Evolutionary conservation across 257 asterid species (phyloP), one percentile per base, ranked within the genome.

Genomic region (Lavandula angustifolia): DNA sequence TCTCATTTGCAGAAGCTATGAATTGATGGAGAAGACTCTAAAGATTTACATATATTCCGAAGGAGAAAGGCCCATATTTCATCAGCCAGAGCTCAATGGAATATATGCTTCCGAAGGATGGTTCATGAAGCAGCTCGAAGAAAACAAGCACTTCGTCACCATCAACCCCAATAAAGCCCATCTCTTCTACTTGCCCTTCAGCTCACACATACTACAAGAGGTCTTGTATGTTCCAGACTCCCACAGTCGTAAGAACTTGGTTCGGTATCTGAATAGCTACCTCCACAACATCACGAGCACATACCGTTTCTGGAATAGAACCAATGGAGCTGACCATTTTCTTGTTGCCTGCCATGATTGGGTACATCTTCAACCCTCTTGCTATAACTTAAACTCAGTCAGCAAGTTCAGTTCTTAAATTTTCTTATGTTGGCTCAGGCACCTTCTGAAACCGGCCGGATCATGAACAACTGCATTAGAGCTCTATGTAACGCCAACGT

Each of bases 261-360:
- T 79, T 37, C 74, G 60, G 40, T 79, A 81, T 65, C 64, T 87
- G 66, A 75, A 65, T 41, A 74, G 75, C 67, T 89, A 85, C 71
- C 79, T 85, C 57, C 47, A 83, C 40, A 67, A 67, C 55, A 85
- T 89, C 85, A 80, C 75, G 33, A 69, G 71, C 49, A 64, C 54
- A 10, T 64, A 89, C 73, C 65, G 78, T 14, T 89, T 81, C 71
- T 84, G 95, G 96, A 74, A 84, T 18, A 70, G 91, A 73, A 82
- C 87, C 18, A 54, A 35, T 27, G 96, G 91, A 51, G 79, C 86
- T 34, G 95, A 84, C 65, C 95, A 89, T 78, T 86, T 89, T 55
- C 85, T 89, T 34, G 94, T 85, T 5, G 96, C 89, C 62, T 89
- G 96, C 79, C 96, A 89, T 62, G 96, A 84, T 67, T 89, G 91